phyloP scores from a whole-genome alignment of 352 stramenopile species.

The Phytophthora megakarya region DNA sequence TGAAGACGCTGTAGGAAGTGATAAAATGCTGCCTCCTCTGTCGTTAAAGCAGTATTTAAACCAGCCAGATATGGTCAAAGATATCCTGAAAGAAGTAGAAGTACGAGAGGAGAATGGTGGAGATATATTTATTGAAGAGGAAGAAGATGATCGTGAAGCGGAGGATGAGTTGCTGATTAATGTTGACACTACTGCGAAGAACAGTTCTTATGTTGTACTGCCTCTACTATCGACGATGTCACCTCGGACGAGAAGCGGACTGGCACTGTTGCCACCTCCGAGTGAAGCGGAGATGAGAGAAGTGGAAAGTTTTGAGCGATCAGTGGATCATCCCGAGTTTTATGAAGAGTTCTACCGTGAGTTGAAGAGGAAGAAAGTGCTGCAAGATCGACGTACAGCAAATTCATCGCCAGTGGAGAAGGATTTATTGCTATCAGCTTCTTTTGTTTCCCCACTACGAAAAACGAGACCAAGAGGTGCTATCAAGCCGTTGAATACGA shows the following conservation, averaged over 20 bases:
- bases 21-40: conserved; percentile 15
- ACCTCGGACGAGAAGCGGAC: conserved; percentile 45
- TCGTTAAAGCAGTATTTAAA: conserved; percentile 49
- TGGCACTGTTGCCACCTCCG: conserved; percentile 48
- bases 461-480: conserved; percentile 2
- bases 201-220: conserved; percentile 16
- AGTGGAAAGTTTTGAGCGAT: conserved; percentile 50
- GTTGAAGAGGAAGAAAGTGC: conserved; percentile 27
- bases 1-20: conserved; percentile 30
- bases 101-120: neutral
- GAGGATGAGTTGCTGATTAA: neutral
- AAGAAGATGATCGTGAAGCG: neutral
- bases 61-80: conserved; percentile 44
- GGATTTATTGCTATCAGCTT: neutral
- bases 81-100: conserved; percentile 33
- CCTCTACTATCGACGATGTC: conserved; percentile 58
- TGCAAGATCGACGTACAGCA: neutral
- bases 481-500: conserved; percentile 14
- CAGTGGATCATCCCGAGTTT: conserved; percentile 35
- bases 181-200: neutral
- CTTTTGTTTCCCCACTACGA: neutral
- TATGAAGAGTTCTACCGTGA: conserved; percentile 41
- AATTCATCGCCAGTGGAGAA: neutral
- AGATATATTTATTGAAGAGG: no score
- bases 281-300: conserved; percentile 39